Evolutionary conservation across 495 filamentous ascomycete genomes (phyloP).

Genomic region (Aspergillus biplanus): DNA sequence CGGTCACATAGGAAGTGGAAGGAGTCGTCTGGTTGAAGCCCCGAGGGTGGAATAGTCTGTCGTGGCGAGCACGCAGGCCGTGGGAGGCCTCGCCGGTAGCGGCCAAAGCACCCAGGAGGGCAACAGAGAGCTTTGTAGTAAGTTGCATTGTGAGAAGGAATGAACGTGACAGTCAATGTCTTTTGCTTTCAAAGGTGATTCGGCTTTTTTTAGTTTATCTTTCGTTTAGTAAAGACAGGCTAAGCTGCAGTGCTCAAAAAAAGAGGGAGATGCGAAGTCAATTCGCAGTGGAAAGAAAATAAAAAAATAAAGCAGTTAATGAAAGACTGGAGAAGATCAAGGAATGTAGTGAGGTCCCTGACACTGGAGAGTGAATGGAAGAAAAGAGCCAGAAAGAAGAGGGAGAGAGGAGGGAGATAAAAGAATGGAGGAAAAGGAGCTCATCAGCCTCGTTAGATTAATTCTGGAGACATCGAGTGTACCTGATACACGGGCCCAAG

Average conservation of each 20-base stretch:
- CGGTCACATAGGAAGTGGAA: conserved; percentile 24
- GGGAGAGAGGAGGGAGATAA: conserved; percentile 4
- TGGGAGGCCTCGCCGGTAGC: conserved; percentile 46
- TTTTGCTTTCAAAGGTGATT: conserved; percentile 13
- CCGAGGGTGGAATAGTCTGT: conserved; percentile 30
- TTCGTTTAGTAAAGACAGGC: conserved; percentile 17
- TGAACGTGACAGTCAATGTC: conserved; percentile 34
- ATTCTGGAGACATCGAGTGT: conserved; percentile 19
- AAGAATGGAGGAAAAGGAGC: neutral
- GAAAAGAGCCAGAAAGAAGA: conserved; percentile 17
- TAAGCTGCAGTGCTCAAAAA: neutral
- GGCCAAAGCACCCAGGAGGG: conserved; percentile 53
- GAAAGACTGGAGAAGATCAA: conserved; percentile 45
- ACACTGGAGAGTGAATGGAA: conserved; percentile 29
- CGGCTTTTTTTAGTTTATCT: neutral
- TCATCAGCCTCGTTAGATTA: conserved; percentile 20
- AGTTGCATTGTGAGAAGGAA: conserved; percentile 37
- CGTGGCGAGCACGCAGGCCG: conserved; percentile 37
- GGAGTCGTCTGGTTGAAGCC: conserved; percentile 18
- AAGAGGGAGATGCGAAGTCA: conserved; percentile 48
- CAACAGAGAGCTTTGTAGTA: conserved; percentile 53
- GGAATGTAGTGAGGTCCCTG: conserved; percentile 32
- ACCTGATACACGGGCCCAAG: conserved; percentile 16
- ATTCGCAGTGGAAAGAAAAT: conserved; percentile 40
- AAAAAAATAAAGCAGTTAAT: conserved; percentile 27